A percentile compares a stretch with the other conserved stretches of the same genome.
phyloP scores from a whole-genome alignment of 1,139 yeast species.

The Blastobotrys malaysiensis region DNA sequence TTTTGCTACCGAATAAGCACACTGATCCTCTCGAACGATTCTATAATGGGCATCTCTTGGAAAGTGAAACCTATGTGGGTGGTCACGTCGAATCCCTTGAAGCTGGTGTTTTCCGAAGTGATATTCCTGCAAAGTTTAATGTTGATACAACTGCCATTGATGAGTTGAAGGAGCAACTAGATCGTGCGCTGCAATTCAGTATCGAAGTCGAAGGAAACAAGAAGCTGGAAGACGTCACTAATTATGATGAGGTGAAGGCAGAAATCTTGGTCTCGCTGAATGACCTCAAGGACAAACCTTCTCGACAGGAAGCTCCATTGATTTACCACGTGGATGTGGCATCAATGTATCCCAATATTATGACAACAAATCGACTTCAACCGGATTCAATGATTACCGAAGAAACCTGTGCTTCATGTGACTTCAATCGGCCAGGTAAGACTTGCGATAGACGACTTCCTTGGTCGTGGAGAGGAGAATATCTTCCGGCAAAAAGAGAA shows the following conservation, averaged over 20 bases:
- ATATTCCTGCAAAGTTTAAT: slow-evolving; percentile 66
- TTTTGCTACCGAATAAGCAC: slow-evolving; percentile 88
- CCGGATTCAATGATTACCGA: slow-evolving; percentile 97
- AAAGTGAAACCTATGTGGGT: slow-evolving; percentile 96
- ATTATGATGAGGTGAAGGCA: slow-evolving; percentile 67
- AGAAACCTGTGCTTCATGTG: slow-evolving; percentile 96
- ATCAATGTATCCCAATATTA: slow-evolving; percentile 98
- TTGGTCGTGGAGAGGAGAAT: slow-evolving; percentile 99
- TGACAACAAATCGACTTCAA: slow-evolving; percentile 95
- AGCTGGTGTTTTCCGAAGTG: slow-evolving; percentile 96
- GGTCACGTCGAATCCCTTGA: slow-evolving; percentile 98
- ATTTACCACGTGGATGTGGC: slow-evolving; percentile 99
- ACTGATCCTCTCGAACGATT: slow-evolving; percentile 88
- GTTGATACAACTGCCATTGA: slow-evolving; percentile 81
- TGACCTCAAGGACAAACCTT: slow-evolving; percentile 56
- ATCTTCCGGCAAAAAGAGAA: slow-evolving; percentile 81
- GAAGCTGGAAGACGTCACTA: slow-evolving; percentile 66
- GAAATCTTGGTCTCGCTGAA: slow-evolving; percentile 51
- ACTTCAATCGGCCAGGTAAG: slow-evolving; percentile 92
- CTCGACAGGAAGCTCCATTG: slow-evolving; percentile 69
- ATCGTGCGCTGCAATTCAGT: slow-evolving; percentile 72
- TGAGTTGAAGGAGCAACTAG: slow-evolving; percentile 67
- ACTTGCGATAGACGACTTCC: slow-evolving; percentile 84
- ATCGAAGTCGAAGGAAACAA: slow-evolving; percentile 77
- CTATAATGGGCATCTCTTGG: slow-evolving; percentile 88